phyloP scores from a whole-genome alignment of 1,139 yeast species.

The Sugiyamaella novakii region DNA sequence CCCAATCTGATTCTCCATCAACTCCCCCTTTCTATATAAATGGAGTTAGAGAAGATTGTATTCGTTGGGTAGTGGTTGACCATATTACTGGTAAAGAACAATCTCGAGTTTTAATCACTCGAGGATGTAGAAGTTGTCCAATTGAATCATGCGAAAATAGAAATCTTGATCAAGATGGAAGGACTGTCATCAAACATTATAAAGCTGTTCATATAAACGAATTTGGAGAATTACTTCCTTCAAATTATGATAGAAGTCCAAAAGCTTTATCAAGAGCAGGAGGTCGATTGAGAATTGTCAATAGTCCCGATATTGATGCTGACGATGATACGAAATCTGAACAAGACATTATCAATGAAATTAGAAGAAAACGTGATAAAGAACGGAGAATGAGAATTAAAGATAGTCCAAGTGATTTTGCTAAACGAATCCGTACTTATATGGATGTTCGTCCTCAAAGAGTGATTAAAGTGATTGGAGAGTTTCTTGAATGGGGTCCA shows the following conservation, averaged over 20 bases:
- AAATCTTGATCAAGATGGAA: slow-evolving; percentile 4
- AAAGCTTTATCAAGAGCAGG: neutral
- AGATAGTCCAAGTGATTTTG: slow-evolving; percentile 6
- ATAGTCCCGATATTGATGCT: neutral
- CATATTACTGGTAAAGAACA: slow-evolving; percentile 1
- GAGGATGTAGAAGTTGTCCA: slow-evolving; percentile 11
- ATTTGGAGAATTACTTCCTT: slow-evolving; percentile 12
- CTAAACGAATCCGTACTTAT: slow-evolving; percentile 8
- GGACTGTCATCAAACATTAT: slow-evolving; percentile 12
- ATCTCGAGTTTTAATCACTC: slow-evolving; percentile 7
- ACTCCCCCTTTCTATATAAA: slow-evolving; percentile 7
- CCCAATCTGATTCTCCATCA: too few relatives aligned
- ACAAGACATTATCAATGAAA: slow-evolving; percentile 3
- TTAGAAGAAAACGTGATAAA: slow-evolving; percentile 10
- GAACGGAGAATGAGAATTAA: slow-evolving; percentile 10
- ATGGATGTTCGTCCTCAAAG: slow-evolving; percentile 10
- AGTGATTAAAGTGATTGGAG: slow-evolving; percentile 1
- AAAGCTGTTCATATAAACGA: slow-evolving; percentile 2
- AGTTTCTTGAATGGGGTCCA: slow-evolving; percentile 11
- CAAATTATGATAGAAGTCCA: slow-evolving; percentile 7
- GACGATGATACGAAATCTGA: neutral
- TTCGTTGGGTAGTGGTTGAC: slow-evolving; percentile 10
- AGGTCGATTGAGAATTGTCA: slow-evolving; percentile 4
- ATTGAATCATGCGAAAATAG: slow-evolving; percentile 12
- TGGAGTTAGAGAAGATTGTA: slow-evolving; percentile 16